phyloP scores from a whole-genome alignment of 192 early-diverging fungal genomes.

The Phlyctochytrium bullatum region DNA sequence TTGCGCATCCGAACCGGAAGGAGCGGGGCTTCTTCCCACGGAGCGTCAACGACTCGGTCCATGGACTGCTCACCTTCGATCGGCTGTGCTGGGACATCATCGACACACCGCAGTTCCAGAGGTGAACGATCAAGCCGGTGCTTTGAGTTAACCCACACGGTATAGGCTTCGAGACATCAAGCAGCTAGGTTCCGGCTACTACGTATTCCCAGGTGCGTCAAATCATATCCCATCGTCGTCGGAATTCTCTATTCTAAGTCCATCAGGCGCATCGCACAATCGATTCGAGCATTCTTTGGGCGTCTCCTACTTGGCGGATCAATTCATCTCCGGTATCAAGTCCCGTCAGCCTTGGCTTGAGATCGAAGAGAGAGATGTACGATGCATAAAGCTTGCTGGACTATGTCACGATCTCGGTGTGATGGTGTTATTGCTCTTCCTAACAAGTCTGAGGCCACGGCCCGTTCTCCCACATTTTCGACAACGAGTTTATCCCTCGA shows the following conservation, averaged over 20 bases:
- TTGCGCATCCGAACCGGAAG: no score
- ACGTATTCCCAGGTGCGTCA: slow-evolving; percentile 89
- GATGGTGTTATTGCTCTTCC: background rate
- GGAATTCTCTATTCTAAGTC: no score
- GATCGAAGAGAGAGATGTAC: slow-evolving; percentile 74
- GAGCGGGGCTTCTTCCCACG: no score
- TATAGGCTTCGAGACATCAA: slow-evolving; percentile 82
- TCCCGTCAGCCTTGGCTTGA: slow-evolving; percentile 75
- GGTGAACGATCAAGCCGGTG: no score
- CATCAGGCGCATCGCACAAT: slow-evolving; percentile 91
- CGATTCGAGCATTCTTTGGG: slow-evolving; percentile 96
- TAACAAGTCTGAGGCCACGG: slow-evolving; percentile 89
- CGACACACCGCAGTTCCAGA: slow-evolving; percentile 95
- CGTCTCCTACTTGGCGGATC: slow-evolving; percentile 75
- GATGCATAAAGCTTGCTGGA: slow-evolving; percentile 86
- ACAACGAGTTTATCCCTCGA: slow-evolving; percentile 78
- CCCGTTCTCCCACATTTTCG: slow-evolving; percentile 95
- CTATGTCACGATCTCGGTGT: slow-evolving; percentile 81
- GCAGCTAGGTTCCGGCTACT: slow-evolving; percentile 84
- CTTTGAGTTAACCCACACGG: no score
- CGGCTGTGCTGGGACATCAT: slow-evolving; percentile 64
- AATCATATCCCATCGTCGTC: no score
- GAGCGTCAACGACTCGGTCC: slow-evolving; percentile 56
- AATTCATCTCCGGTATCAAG: slow-evolving; percentile 67
- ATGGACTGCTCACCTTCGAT: slow-evolving; percentile 73